Base-by-base conservation (phyloP, 257 asterid genomes). In the Cordia subcordata region DNA sequence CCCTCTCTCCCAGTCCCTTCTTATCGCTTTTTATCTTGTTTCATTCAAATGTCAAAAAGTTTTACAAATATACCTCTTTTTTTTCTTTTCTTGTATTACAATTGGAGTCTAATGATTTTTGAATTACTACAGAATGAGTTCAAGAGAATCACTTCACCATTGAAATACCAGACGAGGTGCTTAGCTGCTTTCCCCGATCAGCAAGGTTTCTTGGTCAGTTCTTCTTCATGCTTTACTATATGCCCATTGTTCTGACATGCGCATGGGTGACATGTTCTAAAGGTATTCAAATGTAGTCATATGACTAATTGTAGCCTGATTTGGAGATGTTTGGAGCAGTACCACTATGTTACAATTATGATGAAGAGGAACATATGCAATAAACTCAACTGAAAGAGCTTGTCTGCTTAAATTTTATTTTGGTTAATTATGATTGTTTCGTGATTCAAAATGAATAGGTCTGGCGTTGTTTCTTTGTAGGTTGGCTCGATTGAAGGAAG, bases 401-500 rank as follows among this genome's bases (percentile, higher is more conserved):
- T 5, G 27, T 57, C 46, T 38, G 1, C 13, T 18, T 11, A 3
- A 20, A n/a, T 62, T n/a, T 58, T 5, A 16, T 22, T 49, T 37
- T 8, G 20, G 4, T 22, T 58, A 21, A 18, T 22, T 16, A 17
- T 19, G 44, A 8, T 21, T 49, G 10, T 33, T 49, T 20, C 4
- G 33, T 21, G 35, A 23, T 53, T 16, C 49, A 58, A 5, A 8
- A 49, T 49, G 27, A n/a, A 9, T 55, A 61, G 18, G 10, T 55
- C 44, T 22, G 69, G 66, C 51, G 35, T 49, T 55, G 42, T 49
- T 57, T 58, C 51, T 60, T 56, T 53, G 38, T 20, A 93, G 99
- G 95, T 93, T 70, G 99, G 99, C 59, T 93, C 99, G 54, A 89
- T 89, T 72, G 99, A 93, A 82, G 99, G 97, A 63, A 85, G 97